phyloP scores from a whole-genome alignment of 1,139 yeast species.

The Scheffersomyces cryptocercus region DNA sequence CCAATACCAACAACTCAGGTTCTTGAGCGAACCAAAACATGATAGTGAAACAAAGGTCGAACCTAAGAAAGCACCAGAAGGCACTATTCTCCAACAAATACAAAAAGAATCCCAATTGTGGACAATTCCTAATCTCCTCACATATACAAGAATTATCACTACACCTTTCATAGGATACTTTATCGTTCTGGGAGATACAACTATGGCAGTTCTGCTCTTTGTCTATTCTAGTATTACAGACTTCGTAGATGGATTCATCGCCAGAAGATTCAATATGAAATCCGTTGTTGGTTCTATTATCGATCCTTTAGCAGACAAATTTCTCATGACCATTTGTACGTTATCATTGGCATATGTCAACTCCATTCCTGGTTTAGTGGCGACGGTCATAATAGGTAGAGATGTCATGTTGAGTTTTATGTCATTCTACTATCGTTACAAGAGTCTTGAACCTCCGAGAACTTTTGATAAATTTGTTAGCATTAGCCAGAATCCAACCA shows the following conservation, averaged over 20 bases:
- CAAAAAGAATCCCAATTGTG: slow-evolving; percentile 40
- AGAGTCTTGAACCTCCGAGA: slow-evolving; percentile 74
- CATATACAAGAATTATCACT: slow-evolving; percentile 71
- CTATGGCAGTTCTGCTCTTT: slow-evolving; percentile 70
- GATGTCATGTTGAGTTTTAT: slow-evolving; percentile 77
- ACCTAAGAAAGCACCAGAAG: neutral
- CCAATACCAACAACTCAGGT: no score
- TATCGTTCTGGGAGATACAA: slow-evolving; percentile 61
- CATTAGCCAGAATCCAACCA: slow-evolving; percentile 78
- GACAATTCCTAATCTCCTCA: slow-evolving; percentile 83
- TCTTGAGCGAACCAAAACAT: neutral
- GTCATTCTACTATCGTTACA: slow-evolving; percentile 72
- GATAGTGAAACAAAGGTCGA: neutral
- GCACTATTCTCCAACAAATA: slow-evolving; percentile 37
- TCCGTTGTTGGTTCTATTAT: slow-evolving; percentile 87
- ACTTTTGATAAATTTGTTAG: slow-evolving; percentile 67
- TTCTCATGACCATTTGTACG: slow-evolving; percentile 85
- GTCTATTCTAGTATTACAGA: slow-evolving; percentile 88
- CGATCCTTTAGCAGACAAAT: slow-evolving; percentile 95
- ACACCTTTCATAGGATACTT: slow-evolving; percentile 86
- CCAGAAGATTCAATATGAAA: slow-evolving; percentile 73
- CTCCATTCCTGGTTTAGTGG: slow-evolving; percentile 68
- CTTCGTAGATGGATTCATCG: slow-evolving; percentile 87
- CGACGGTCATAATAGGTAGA: slow-evolving; percentile 77
- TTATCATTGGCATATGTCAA: slow-evolving; percentile 70